Evolutionary conservation across 78 protist species (phyloP), one percentile per base, ranked within the genome.

Genomic region (Goniomonas avonlea): DNA sequence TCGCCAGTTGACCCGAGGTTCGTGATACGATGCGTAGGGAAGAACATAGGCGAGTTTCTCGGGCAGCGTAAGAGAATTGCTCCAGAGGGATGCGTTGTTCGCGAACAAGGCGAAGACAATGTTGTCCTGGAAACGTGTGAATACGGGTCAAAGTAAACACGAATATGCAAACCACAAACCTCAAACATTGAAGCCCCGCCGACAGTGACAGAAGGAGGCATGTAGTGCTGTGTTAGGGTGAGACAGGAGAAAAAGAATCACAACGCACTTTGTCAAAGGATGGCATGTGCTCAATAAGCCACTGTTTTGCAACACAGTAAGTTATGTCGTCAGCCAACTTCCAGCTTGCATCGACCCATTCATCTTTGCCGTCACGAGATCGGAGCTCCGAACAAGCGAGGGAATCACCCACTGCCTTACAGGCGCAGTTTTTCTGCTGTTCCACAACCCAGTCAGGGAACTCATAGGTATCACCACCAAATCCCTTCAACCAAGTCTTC

Each of bases 251-350:
- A n/a, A n/a, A n/a, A n/a, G n/a, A n/a, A n/a, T n/a, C n/a, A n/a
- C n/a, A n/a, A n/a, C n/a, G n/a, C n/a, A n/a, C n/a, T n/a, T n/a
- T n/a, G 41, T 77, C 81, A 32, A 31, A 25, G 5, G 1, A 5
- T 20, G 81, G 81, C 63, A 77, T 48, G 55, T 56, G 66, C 71
- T 77, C 55, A 35, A 77, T 43, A 53, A 61, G 7, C 81, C 81
- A 77, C 7, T 17, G 23, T 39, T n/a, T 3, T 0, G 71, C 69
- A 0, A 18, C 31, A 59, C 81, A 77, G 1, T 0, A 77, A 21
- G 35, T 9, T 11, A 77, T 8, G 45, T 56, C 80, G 58, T 0
- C 39, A 23, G 55, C 43, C 25, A 4, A 41, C 53, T 3, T 8
- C 47, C 2, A 25, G 50, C 1, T 5, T 21, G 45, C 59, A 2